Base-by-base conservation (phyloP, 2,329 filamentous ascomycete species). In the Kalmusia sp. region DNA sequence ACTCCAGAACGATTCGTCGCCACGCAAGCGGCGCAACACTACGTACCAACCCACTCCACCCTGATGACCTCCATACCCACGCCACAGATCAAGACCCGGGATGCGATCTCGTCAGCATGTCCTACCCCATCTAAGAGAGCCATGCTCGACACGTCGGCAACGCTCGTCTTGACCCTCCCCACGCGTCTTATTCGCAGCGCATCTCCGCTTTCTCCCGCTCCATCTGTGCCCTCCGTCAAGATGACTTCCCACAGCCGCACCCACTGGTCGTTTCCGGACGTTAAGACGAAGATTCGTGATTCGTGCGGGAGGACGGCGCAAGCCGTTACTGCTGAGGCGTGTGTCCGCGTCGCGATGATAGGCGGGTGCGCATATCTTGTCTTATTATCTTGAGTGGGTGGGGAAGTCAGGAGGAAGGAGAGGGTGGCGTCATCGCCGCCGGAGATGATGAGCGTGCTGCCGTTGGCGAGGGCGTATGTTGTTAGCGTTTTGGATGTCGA, bases 371-470 rank as follows among this genome's bases (percentile, higher is more conserved):
- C 33, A 22, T 52, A 46, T 25, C 41, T 52, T 62, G 12, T 69
- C 64, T 33, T 62, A 69, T 6, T 74, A 5, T 6, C n/a, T 12
- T 31, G 14, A 8, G 15, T 17, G 44, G 3, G 17, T 9, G 48
- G 31, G 40, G 17, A 34, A n/a, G 43, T 51, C 31, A 61, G 50
- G 24, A 81, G 62, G 27, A 82, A 68, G 0, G 82, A 87, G 0
- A 98, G 72, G 3, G 89, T 88, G 57, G 95, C 95, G 72, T 98
- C 95, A 64, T 99, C 95, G 19, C 95, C 92, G 22, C 91, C 92
- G 0, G 91, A 92, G 4, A 91, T 72, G 15, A 96, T 68, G 1
- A 90, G 60, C 60, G 77, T 62, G 46, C 74, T 59, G n/a, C 61
- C 63, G 25, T 68, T 30, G 15, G 65, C 61, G 12, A 79, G 46